Percentiles rank a stretch among this genome's conserved stretches.
Evolutionary conservation across 2,329 filamentous ascomycete genomes (phyloP).

Genomic region (Aspergillus viridinutans): DNA sequence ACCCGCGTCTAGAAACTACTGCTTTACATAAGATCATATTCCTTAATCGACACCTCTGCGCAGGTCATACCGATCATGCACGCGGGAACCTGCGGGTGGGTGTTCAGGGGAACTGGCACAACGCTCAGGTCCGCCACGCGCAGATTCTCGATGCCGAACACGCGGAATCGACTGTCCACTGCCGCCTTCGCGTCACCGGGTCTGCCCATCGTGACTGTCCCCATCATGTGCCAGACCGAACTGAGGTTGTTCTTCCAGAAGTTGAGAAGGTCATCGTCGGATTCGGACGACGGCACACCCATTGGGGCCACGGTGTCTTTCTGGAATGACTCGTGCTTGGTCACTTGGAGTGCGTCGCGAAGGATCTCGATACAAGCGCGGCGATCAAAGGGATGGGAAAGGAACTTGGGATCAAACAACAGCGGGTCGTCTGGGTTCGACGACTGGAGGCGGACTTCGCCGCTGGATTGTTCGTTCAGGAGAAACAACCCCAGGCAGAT

Average conservation of each 20-base stretch:
- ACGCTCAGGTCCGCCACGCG: slow-evolving; percentile 44
- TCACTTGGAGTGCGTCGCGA: slow-evolving; percentile 40
- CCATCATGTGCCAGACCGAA: slow-evolving; percentile 54
- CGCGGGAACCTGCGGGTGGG: slow-evolving; percentile 52
- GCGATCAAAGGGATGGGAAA: too few relatives aligned
- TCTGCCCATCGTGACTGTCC: slow-evolving; percentile 56
- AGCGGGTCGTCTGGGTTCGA: too few relatives aligned
- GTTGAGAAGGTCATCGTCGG: slow-evolving; percentile 52
- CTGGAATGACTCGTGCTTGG: slow-evolving; percentile 43
- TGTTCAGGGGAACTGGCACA: slow-evolving; percentile 40
- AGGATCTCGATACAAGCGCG: slow-evolving; percentile 48
- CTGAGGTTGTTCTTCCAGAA: slow-evolving; percentile 44
- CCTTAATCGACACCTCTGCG: slow-evolving; percentile 47
- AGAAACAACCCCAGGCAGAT: too few relatives aligned
- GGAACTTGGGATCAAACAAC: too few relatives aligned
- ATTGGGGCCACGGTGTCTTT: slow-evolving; percentile 43
- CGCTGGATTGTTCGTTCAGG: too few relatives aligned
- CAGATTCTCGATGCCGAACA: slow-evolving; percentile 36
- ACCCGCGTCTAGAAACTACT: background rate
- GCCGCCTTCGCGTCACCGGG: slow-evolving; percentile 39
- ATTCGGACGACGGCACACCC: slow-evolving; percentile 43
- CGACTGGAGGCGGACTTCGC: too few relatives aligned
- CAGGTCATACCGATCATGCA: slow-evolving; percentile 52
- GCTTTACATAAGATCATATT: slow-evolving; percentile 36
- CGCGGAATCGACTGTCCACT: slow-evolving; percentile 44